A percentile compares a stretch with the other conserved stretches of the same genome.
Evolutionary conservation across 1,284 basidiomycete genomes (phyloP).

Genomic region (Inonotus hispidus): DNA sequence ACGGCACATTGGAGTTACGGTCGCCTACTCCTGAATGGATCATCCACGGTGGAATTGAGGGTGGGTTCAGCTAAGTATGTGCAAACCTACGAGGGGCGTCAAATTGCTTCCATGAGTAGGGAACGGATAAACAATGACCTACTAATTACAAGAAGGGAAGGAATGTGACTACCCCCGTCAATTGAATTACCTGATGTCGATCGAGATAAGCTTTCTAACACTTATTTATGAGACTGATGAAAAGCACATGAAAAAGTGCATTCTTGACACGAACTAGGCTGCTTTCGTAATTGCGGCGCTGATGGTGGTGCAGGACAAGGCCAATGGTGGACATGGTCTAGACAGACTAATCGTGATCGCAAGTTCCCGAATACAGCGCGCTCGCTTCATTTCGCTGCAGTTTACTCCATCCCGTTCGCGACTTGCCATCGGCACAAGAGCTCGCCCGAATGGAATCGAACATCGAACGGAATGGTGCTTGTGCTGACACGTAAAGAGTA

Average conservation of each 20-base stretch:
- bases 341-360: background rate
- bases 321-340: background rate
- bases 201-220: constrained; percentile 5
- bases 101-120: background rate
- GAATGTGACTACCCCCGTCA: background rate
- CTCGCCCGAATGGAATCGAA: background rate
- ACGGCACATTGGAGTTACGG: background rate
- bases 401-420: background rate
- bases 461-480: background rate
- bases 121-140: background rate
- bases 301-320: background rate
- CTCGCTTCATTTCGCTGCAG: background rate
- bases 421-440: background rate
- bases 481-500: background rate
- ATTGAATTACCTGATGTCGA: background rate
- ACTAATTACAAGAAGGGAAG: background rate
- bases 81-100: background rate
- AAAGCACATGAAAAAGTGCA: background rate
- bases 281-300: background rate
- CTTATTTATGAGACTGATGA: background rate
- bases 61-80: background rate
- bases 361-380: background rate
- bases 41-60: background rate
- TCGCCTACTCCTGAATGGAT: background rate
- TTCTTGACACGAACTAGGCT: background rate